These are phyloP conservation scores for Lecanicillium sp. DNA, from an alignment of 2,329 filamentous ascomycete species.

Conservation along the genomic window DNA sequence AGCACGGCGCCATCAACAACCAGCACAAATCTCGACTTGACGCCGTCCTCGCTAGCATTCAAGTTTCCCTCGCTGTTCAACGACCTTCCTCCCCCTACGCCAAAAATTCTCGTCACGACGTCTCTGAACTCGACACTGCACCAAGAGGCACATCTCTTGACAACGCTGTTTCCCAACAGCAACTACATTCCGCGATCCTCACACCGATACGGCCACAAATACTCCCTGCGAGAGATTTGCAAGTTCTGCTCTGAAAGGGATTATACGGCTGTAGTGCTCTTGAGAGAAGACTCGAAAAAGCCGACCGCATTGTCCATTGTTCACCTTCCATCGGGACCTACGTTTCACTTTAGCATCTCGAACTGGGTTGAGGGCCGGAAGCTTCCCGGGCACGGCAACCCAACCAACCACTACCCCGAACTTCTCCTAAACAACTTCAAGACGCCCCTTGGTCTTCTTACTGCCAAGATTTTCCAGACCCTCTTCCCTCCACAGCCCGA, in stretches of 20 bases:
- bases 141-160: conserved; percentile 69
- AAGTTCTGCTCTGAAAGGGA: conserved; percentile 73
- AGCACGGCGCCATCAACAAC: conserved; percentile 51
- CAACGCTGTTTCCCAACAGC: conserved; percentile 73
- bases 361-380: conserved; percentile 88
- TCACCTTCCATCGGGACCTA: conserved; percentile 76
- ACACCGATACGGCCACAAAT: conserved; percentile 81
- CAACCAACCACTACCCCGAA: conserved; percentile 85
- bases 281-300: conserved; percentile 84
- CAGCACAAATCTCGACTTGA: conserved; percentile 56
- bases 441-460: conserved; percentile 81
- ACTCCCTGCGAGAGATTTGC: conserved; percentile 84
- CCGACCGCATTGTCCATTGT: conserved; percentile 76
- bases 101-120: conserved; percentile 90
- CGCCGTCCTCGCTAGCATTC: conserved; percentile 48
- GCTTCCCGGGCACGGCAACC: conserved; percentile 78
- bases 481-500: conserved; percentile 67
- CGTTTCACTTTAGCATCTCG: conserved; percentile 84
- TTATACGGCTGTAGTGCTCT: conserved; percentile 75
- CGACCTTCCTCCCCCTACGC: conserved; percentile 49
- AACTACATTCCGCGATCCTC: conserved; percentile 81
- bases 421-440: conserved; percentile 90
- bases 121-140: conserved; percentile 84
- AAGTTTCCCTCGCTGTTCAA: conserved; percentile 57
- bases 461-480: conserved; percentile 67